Base-by-base conservation (phyloP, 495 filamentous ascomycete genomes). In the Penicillium dipodomyicola region DNA sequence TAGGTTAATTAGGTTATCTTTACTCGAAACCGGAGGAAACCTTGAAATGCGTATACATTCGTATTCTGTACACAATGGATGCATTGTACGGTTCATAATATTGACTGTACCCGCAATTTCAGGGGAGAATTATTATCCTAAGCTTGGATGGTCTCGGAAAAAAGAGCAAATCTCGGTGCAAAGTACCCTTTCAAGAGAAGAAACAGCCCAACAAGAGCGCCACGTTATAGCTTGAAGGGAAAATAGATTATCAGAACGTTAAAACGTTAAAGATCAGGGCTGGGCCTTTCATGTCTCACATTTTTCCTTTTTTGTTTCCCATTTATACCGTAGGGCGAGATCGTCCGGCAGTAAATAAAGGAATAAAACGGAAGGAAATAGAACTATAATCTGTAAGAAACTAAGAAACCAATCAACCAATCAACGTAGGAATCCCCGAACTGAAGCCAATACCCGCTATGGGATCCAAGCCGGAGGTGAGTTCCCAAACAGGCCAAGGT, bases 381-480 rank as follows among this genome's bases (percentile, higher is more conserved):
- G 11, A 33, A n/a, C 20, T 11, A 27, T 32, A 46, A 20, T 37
- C 17, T 35, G 44, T 33, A 35, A 48, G 19, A 45, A 17, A 25
- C 25, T 8, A 10, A 35, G 27, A 4, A 54, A 0, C 11, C 4
- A 32, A n/a, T 33, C 32, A 33, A 10, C 15, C 15, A 39, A 39
- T 39, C 35, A 33, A 33, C 11, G 3, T 9, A 8, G 0, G 35
- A 17, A 17, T n/a, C 4, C 10, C 5, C 19, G 0, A 12, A 22
- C 10, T 4, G 17, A 43, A 23, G 19, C 9, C 27, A 19, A 23
- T 22, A 32, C 19, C 37, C 44, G 20, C 51, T 49, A 42, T 50
- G 55, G 49, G 51, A 41, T 22, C 61, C 57, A 63, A 61, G 41
- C 46, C 61, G 63, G 63, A 51, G 49, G 52, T 60, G n/a, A 57